Evolutionary conservation across 208 protist genomes (phyloP).

Genomic region (Trypanosoma cruzi): DNA sequence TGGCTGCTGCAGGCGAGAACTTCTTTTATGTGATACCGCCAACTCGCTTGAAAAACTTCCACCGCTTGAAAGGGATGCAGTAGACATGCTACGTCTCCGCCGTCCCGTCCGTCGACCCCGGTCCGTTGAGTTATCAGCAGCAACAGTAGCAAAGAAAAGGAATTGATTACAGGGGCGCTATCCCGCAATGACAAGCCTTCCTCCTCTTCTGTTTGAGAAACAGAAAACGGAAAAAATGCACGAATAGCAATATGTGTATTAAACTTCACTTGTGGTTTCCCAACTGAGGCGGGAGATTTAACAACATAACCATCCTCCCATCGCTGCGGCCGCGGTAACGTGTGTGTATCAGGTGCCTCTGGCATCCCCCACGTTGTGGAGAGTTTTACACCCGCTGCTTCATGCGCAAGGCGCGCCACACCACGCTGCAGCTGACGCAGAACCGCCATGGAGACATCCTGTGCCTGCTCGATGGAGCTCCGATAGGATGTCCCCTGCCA

Average conservation of each 20-base stretch:
- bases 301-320: conserved; percentile 33
- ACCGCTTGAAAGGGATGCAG: not conserved
- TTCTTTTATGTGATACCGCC: not conserved
- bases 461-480: conserved; percentile 13
- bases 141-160: not conserved
- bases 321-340: not conserved
- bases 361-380: conserved; percentile 38
- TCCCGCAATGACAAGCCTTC: not conserved
- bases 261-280: conserved; percentile 35
- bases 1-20: not conserved
- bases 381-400: conserved; percentile 32
- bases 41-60: conserved; percentile 26
- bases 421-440: conserved; percentile 61
- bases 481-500: not conserved
- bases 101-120: not conserved
- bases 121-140: not conserved
- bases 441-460: conserved; percentile 51
- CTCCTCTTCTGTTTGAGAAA: conserved; percentile 8
- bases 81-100: not conserved
- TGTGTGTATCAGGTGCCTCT: not conserved
- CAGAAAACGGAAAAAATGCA: conserved; percentile 61
- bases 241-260: conserved; percentile 71
- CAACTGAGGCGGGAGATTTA: conserved; percentile 13
- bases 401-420: conserved; percentile 46
- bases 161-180: not conserved